Evolutionary conservation across 108 stramenopile species (phyloP), one percentile per base, ranked within the genome.

Genomic region (Phaeodactylum tricornutum): DNA sequence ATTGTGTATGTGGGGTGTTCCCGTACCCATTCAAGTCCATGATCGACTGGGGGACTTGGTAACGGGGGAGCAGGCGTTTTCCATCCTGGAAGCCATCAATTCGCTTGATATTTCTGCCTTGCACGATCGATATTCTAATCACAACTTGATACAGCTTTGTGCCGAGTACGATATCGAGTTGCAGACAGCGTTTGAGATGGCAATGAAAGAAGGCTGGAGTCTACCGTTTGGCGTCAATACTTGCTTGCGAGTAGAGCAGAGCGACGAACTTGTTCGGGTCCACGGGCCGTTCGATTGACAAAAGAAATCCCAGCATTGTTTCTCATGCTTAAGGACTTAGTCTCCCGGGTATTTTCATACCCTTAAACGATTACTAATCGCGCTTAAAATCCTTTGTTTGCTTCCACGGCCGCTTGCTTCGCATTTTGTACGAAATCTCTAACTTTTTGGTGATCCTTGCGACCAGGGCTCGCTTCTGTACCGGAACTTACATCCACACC

Each of bases 401-500:
- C 86, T 61, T 93, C 82, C 1, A 68, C 69, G 0, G 87, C 84
- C 6, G 87, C 87, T 6, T 53, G 34, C 43, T 75, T 60, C 4
- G 92, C 93, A 23, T 64, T 64, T 20, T 62, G 46, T 9, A 96
- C 67, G 72, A 97, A 97, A 40, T 53, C 51, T 40, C 59, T 14
- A 0, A 97, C 81, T 47, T 84, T 83, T 7, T 67, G 77, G 33
- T 79, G 69, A 64, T 96, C 82, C 71, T 97, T 97, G 17, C 53
- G 49, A 21, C 96, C 96, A 14, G 92, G 87, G 35, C 47, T 54
- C 2, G 66, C 77, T 66, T 97, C 96, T 1, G 96, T 93, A 1
- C 96, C 96, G 39, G 87, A 87, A 27, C 89, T 87, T 22, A 95
- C 96, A 66, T 97, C 96, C 14, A 97, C 72, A 29, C 96, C 94